Conservation (phyloP, 331 rosid genomes). For the Arachis monticola region DNA sequence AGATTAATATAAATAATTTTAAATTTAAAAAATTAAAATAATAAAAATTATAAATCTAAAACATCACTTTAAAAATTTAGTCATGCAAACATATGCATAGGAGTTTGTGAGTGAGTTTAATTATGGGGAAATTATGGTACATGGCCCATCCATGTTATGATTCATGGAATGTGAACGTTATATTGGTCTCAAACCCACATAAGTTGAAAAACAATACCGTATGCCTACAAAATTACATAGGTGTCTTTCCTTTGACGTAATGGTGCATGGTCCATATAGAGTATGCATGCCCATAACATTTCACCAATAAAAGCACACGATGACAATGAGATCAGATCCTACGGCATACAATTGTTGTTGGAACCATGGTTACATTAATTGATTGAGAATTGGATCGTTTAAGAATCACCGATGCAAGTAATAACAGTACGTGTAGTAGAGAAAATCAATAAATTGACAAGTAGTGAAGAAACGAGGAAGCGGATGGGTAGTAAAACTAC, state of each 20-base stretch:
- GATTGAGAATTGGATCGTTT: too few relatives aligned
- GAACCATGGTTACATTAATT: too few relatives aligned
- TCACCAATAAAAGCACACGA: slow-evolving; percentile 16
- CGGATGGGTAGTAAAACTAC: too few relatives aligned
- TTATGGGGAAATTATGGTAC: slow-evolving; percentile 12
- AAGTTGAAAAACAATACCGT: slow-evolving; percentile 20
- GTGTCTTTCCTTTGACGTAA: slow-evolving; percentile 28
- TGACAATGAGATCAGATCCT: background rate
- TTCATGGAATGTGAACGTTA: background rate
- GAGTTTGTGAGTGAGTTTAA: slow-evolving; percentile 10
- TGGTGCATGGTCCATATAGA: slow-evolving; percentile 37
- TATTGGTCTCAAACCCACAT: background rate
- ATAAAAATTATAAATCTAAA: too few relatives aligned
- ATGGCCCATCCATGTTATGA: slow-evolving; percentile 7
- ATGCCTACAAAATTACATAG: slow-evolving; percentile 3
- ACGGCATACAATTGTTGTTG: too few relatives aligned
- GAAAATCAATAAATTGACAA: too few relatives aligned
- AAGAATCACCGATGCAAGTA: too few relatives aligned
- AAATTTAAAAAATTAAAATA: too few relatives aligned
- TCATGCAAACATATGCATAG: background rate
- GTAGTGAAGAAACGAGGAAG: too few relatives aligned
- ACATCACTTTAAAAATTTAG: too few relatives aligned
- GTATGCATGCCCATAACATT: slow-evolving; percentile 18
- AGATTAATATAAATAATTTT: too few relatives aligned
- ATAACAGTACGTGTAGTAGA: too few relatives aligned